Base-by-base conservation (phyloP, 352 stramenopile species). In the Phytophthora multivora region DNA sequence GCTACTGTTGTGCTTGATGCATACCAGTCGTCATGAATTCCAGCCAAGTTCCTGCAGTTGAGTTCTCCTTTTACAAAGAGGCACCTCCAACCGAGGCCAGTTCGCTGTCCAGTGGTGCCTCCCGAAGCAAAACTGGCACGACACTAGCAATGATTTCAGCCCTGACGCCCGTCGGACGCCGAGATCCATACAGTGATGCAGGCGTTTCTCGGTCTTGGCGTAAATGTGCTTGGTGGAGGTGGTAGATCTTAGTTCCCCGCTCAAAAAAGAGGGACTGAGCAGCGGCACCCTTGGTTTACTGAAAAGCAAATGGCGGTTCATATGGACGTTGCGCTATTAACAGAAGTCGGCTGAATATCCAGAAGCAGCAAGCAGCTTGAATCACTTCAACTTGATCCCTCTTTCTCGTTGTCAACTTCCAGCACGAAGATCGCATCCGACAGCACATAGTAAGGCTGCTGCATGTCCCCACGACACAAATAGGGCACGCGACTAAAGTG, bases 391-490 rank as follows among this genome's bases (percentile, higher is more conserved):
- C 43, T 45, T 45, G 63, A 49, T 8, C 19, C 19, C 40, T 33
- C 40, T 25, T 58, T 40, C 35, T 40, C 56, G 11, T 67, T 30
- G 59, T 83, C 78, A 11, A 90, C 76, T 73, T 86, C 64, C 5
- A 93, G 59, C 61, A 92, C 84, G 63, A 93, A 93, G 50, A 95
- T 86, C 21, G 86, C 86, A 54, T 95, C 86, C n/a, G 77, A 89
- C 11, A 95, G 67, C 51, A 93, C 83, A 58, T 93, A 93, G 73
- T 92, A 95, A 31, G 86, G 79, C 54, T 92, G 79, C 16, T 75
- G 80, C 40, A 93, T 61, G 54, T 93, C 86, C 13, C 86, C 86
- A 7, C 83, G 81, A 57, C 83, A 93, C 42, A 95, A 62, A 66
- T 95, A 95, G 42, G 86, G 86, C 39, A 95, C 86, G 54, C 86